These are phyloP conservation scores for Colletotrichum aenigma DNA, from an alignment of 2,329 filamentous ascomycete species.

Conservation along the genomic window DNA sequence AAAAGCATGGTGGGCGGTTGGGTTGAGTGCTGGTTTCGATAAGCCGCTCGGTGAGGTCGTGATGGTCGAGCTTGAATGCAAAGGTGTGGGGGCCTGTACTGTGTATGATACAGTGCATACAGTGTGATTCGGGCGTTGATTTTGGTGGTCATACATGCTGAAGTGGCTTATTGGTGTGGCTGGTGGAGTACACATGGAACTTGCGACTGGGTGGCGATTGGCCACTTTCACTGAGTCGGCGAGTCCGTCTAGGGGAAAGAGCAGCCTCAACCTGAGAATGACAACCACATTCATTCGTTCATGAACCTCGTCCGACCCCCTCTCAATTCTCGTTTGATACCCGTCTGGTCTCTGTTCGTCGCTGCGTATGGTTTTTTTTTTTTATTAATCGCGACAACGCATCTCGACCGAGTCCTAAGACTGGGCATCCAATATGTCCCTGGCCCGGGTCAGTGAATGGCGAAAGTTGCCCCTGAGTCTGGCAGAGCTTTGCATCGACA, in stretches of 20 bases:
- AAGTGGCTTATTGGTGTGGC: not conserved
- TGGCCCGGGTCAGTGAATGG: constrained; percentile 74
- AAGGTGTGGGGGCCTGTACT: not conserved
- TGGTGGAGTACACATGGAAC: not conserved
- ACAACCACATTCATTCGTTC: not conserved
- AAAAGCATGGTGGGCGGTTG: constrained; percentile 43
- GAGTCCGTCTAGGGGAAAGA: not conserved
- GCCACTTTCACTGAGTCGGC: not conserved
- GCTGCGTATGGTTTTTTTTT: not conserved
- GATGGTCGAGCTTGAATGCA: constrained; percentile 1
- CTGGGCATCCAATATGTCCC: constrained; percentile 31
- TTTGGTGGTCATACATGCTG: not conserved
- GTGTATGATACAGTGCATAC: not conserved
- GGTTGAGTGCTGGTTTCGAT: not conserved
- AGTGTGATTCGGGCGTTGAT: not conserved
- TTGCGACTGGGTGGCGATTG: not conserved
- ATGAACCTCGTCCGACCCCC: not conserved
- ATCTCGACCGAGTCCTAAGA: not conserved
- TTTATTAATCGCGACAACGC: not conserved
- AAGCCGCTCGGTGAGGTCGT: constrained; percentile 10
- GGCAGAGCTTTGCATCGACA: constrained; percentile 91
- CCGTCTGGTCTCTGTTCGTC: not conserved
- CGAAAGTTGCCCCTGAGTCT: constrained; percentile 82
- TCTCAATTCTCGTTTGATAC: not conserved
- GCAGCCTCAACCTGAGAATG: not conserved